Evolutionary conservation across 2,329 filamentous ascomycete species (phyloP).

Genomic region (Aspergillus transmontanensis): DNA sequence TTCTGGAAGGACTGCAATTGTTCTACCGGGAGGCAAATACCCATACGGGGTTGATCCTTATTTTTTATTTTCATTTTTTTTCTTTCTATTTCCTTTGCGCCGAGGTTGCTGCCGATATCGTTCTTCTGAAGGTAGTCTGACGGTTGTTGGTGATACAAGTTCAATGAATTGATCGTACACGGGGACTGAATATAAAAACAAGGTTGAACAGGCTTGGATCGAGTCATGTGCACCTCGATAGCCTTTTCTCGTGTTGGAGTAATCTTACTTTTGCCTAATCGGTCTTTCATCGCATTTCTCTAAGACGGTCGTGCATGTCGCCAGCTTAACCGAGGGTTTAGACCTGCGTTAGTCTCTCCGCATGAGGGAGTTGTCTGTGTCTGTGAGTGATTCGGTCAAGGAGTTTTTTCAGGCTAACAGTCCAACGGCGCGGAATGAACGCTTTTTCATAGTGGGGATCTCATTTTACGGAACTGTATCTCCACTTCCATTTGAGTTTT

Average conservation of each 20-base stretch:
- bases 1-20: constrained; percentile 18
- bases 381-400: neutral
- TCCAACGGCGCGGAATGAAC: constrained; percentile 27
- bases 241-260: neutral
- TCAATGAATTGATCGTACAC: neutral
- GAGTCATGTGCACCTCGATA: neutral
- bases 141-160: neutral
- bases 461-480: constrained; percentile 23
- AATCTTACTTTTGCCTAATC: neutral
- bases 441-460: constrained; percentile 21
- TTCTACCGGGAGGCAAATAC: constrained; percentile 17
- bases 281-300: neutral
- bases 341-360: constrained; percentile 5
- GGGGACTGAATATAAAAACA: no score
- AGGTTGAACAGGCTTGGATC: no score
- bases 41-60: constrained; percentile 17
- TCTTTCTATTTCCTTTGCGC: neutral
- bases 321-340: constrained; percentile 11
- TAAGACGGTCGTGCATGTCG: constrained; percentile 6
- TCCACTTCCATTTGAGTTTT: constrained; percentile 25
- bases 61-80: neutral
- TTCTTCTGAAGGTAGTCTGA: no score
- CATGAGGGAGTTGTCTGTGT: neutral
- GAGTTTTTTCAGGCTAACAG: neutral
- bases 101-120: neutral